Base-by-base conservation (phyloP, 106 monocot species). In the Dendrobium huoshanense region DNA sequence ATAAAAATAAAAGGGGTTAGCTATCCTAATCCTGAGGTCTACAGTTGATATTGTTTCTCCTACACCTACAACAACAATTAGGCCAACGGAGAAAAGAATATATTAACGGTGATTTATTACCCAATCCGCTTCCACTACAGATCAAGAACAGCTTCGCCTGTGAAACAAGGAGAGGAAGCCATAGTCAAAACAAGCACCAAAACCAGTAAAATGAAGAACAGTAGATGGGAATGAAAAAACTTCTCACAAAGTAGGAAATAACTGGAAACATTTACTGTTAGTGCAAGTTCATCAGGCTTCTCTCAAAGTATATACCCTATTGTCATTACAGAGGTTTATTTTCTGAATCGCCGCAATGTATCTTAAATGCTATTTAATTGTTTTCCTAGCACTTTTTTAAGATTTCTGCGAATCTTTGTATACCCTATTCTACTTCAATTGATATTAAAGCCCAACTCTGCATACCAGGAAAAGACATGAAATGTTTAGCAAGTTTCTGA, bases 91-190 rank as follows among this genome's bases (percentile, higher is more conserved):
- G 74, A 74, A 43, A 31, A 44, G 74, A 24, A 42, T 74, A 44
- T 44, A 29, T 44, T 44, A 19, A 43, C n/a, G n/a, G 19, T 19
- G 43, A 44, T 20, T 42, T 74, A 74, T 44, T 43, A 16, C 43
- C 19, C 74, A 20, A 24, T 49, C 76, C 9, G 11, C 73, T 83
- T 81, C 67, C 78, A 20, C 44, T 83, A 85, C 25, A 87, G 75
- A 83, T 90, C 92, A 44, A 87, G 84, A 75, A 90, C 92, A 22
- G 86, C 92, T 85, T 93, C 90, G 48, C 92, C 92, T 93, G 90
- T 78, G 84, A 55, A 20, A 79, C 20, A 85, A 16, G 83, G 19
- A 47, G 9, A 67, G 24, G 25, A 65, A 65, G 70, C 13, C 37
- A 33, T 6, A 10, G 70, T 70, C 70, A 16, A 27, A 27, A 7